Percentiles rank a stretch among this genome's conserved stretches.
These are phyloP conservation scores for Cornus kousa DNA, from an alignment of 148 eudicot genomes.

Conservation along the genomic window DNA sequence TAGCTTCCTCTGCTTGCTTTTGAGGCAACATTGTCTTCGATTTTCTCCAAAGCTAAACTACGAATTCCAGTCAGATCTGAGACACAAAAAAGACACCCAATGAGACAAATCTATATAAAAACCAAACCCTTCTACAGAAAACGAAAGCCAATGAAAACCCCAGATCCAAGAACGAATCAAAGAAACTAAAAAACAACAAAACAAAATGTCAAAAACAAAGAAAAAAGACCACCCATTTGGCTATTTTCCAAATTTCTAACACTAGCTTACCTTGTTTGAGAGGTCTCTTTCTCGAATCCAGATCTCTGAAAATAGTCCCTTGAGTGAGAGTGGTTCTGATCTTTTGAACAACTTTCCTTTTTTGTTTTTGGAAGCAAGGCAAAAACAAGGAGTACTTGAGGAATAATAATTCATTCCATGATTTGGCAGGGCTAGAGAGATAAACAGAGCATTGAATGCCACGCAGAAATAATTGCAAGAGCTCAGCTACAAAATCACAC, in stretches of 20 bases:
- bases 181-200: constrained; percentile 2
- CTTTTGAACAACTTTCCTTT: no score
- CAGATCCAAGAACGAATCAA: constrained; percentile 6
- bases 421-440: background rate
- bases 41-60: constrained; percentile 1
- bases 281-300: constrained; percentile 28
- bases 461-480: background rate
- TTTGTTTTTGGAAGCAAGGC: background rate
- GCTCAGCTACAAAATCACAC: background rate
- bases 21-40: constrained; percentile 38
- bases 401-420: constrained; percentile 15
- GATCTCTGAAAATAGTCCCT: constrained; percentile 15
- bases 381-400: background rate
- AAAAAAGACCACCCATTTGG: background rate
- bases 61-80: constrained; percentile 23
- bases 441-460: constrained; percentile 5
- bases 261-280: constrained; percentile 17
- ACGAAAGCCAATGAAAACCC: constrained; percentile 18
- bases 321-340: background rate
- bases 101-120: constrained; percentile 21
- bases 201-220: no score
- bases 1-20: constrained; percentile 55
- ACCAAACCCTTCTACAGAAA: constrained; percentile 12
- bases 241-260: constrained; percentile 3
- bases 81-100: constrained; percentile 14